These are phyloP conservation scores for Geoglossum glabrum DNA, from an alignment of 495 filamentous ascomycete species.

Conservation along the genomic window DNA sequence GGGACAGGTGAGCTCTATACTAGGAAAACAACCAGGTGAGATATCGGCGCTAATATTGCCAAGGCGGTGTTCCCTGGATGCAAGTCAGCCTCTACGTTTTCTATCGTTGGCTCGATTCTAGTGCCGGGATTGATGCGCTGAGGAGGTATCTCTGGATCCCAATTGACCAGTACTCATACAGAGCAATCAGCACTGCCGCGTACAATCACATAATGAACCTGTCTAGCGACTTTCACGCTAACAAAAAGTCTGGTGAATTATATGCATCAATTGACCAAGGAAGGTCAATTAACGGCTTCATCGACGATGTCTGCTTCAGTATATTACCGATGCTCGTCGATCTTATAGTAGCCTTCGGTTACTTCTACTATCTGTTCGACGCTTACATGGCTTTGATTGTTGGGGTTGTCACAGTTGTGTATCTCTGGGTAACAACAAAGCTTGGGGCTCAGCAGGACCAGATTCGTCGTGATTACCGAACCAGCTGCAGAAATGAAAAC, in stretches of 20 bases:
- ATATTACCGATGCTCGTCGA: slow-evolving; percentile 53
- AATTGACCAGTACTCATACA: slow-evolving; percentile 41
- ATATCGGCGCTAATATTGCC: background rate
- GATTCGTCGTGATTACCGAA: slow-evolving; percentile 18
- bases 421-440: slow-evolving; percentile 38
- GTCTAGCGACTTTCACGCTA: slow-evolving; percentile 61
- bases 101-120: slow-evolving; percentile 33
- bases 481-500: slow-evolving; percentile 32
- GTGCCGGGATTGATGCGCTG: slow-evolving; percentile 33
- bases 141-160: slow-evolving; percentile 43
- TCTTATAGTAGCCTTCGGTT: slow-evolving; percentile 43
- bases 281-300: slow-evolving; percentile 36
- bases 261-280: slow-evolving; percentile 47
- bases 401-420: slow-evolving; percentile 36
- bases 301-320: slow-evolving; percentile 46
- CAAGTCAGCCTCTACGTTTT: slow-evolving; percentile 33
- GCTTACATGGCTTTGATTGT: slow-evolving; percentile 56
- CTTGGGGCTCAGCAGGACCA: slow-evolving; percentile 24
- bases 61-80: slow-evolving; percentile 27
- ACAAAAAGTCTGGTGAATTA: slow-evolving; percentile 52
- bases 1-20: slow-evolving; percentile 4
- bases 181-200: slow-evolving; percentile 38
- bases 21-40: background rate
- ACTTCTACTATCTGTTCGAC: slow-evolving; percentile 49
- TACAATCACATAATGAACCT: slow-evolving; percentile 61